Evolutionary conservation across 805 yeast genomes (phyloP).

Genomic region (Starmerella ratchasimensis): DNA sequence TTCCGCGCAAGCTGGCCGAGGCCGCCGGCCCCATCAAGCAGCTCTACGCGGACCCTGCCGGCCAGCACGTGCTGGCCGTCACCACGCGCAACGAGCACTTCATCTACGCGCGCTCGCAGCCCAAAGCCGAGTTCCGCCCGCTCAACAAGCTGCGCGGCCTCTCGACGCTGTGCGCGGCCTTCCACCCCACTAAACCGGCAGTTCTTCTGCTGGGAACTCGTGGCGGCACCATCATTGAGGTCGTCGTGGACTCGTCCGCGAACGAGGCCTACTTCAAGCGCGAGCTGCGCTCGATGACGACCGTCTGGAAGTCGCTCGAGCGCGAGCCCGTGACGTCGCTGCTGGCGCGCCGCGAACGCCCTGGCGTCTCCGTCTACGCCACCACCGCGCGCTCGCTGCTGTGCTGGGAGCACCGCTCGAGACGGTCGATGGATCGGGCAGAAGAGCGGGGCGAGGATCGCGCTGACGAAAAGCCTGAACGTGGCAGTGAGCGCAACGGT

Average conservation of each 20-base stretch:
- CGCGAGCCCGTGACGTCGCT: conserved; percentile 19
- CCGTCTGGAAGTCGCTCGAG: conserved; percentile 29
- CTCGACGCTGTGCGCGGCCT: conserved; percentile 32
- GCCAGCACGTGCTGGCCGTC: conserved; percentile 39
- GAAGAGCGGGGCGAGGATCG: too few relatives aligned
- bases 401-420: too few relatives aligned
- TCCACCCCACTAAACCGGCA: conserved; percentile 34
- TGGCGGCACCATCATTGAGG: conserved; percentile 38
- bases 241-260: conserved; percentile 29
- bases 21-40: conserved; percentile 25
- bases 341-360: neutral
- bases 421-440: too few relatives aligned
- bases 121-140: conserved; percentile 26
- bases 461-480: too few relatives aligned
- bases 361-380: neutral
- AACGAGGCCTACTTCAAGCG: conserved; percentile 34
- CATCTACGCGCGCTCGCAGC: conserved; percentile 27
- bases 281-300: conserved; percentile 31
- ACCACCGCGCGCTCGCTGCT: neutral
- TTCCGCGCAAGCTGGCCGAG: conserved; percentile 21
- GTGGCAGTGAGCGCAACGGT: too few relatives aligned
- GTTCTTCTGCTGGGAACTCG: conserved; percentile 37
- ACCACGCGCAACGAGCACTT: conserved; percentile 34
- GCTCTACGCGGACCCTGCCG: conserved; percentile 39
- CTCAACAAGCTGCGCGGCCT: conserved; percentile 37